A percentile compares a stretch with the other conserved stretches of the same genome.
Evolutionary conservation across 139 green algal species (phyloP).

Genomic region (Dunaliella sp.): DNA sequence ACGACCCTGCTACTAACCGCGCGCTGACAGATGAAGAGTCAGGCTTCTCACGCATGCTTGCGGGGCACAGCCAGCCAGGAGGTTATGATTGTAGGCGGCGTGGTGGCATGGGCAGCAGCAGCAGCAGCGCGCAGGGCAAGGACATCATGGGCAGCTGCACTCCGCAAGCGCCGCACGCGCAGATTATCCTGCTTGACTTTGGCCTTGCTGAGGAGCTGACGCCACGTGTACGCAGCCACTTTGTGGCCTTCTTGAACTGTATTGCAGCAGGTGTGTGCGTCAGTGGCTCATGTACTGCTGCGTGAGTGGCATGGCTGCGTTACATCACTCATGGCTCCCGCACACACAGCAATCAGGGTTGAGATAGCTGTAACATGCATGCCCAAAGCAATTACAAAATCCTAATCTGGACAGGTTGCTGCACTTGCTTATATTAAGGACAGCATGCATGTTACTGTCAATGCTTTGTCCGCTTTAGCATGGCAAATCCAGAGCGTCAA

Average conservation of each 20-base stretch:
- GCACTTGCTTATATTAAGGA: no score
- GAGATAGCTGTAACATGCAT: no score
- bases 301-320: neutral
- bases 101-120: neutral
- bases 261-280: slow-evolving; percentile 7
- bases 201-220: slow-evolving; percentile 82
- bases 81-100: neutral
- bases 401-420: no score
- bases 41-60: slow-evolving; percentile 3
- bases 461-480: no score
- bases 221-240: slow-evolving; percentile 69
- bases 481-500: no score
- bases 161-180: slow-evolving; percentile 27
- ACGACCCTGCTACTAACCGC: slow-evolving; percentile 5
- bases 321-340: neutral
- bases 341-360: no score
- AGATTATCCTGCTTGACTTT: slow-evolving; percentile 86
- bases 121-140: slow-evolving; percentile 25
- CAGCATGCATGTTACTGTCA: no score
- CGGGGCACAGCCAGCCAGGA: neutral
- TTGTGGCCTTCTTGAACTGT: slow-evolving; percentile 82
- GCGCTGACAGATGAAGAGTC: neutral
- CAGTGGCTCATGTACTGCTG: neutral
- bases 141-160: neutral
- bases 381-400: no score